These are phyloP conservation scores for Russula emetica DNA, from an alignment of 768 basidiomycete species.

Conservation along the genomic window DNA sequence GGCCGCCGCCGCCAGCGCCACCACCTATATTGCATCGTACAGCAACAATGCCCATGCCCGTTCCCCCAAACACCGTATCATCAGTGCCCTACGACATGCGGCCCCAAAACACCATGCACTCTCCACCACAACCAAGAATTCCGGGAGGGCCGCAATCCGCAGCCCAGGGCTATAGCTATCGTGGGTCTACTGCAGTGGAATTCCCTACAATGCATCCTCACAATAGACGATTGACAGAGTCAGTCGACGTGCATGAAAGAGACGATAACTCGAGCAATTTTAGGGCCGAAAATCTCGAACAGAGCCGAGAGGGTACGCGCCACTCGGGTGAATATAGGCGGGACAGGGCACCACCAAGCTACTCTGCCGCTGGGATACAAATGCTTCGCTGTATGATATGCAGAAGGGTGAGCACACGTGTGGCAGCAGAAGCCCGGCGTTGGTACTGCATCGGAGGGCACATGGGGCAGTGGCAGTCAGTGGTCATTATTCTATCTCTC, in stretches of 20 bases:
- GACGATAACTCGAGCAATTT: neutral
- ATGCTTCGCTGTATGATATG: no score
- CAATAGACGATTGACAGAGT: neutral
- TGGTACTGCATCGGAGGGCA: no score
- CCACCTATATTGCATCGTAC: neutral
- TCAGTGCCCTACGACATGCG: neutral
- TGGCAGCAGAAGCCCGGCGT: no score
- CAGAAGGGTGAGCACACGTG: no score
- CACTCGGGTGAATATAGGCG: no score
- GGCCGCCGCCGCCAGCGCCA: neutral
- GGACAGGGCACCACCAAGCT: neutral
- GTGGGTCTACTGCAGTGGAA: neutral
- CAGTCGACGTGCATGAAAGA: neutral
- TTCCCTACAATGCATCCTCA: neutral
- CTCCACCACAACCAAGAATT: neutral
- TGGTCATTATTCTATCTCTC: no score
- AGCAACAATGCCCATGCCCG: neutral
- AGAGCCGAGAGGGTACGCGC: no score
- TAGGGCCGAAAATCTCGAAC: neutral
- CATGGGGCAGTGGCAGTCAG: no score
- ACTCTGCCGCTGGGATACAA: neutral
- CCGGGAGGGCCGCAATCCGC: no score
- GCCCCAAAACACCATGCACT: neutral
- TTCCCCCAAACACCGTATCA: neutral
- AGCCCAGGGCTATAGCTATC: neutral